phyloP scores from a whole-genome alignment of 192 early-diverging fungal species.

The Mortierella claussenii region DNA sequence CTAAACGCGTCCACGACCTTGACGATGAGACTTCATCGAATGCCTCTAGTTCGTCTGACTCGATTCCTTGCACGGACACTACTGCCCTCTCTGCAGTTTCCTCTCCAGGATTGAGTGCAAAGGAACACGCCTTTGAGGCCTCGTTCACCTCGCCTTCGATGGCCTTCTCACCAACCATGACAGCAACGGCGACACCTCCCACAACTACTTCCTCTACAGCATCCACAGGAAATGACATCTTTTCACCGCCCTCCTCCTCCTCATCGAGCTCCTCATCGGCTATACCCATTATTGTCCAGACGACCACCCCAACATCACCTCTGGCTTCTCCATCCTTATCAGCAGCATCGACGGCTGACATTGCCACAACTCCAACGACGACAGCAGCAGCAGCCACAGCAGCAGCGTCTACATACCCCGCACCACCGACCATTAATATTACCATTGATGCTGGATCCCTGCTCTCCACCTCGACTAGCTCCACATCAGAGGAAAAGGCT shows the following conservation, averaged over 20 bases:
- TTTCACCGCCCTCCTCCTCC: not conserved
- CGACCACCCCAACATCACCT: not conserved
- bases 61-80: constrained; percentile 30
- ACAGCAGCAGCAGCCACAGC: too few species aligned
- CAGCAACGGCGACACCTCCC: not conserved
- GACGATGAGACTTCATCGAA: constrained; percentile 37
- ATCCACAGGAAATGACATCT: not conserved
- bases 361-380: too few species aligned
- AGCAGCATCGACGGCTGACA: too few species aligned
- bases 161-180: constrained; percentile 8
- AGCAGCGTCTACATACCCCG: constrained; percentile 7
- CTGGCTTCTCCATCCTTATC: too few species aligned
- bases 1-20: not conserved
- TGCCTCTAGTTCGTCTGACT: constrained; percentile 15
- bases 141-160: constrained; percentile 40
- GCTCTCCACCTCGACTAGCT: not conserved
- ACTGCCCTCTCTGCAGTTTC: constrained; percentile 28
- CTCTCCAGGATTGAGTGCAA: constrained; percentile 33
- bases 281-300: constrained; percentile 26
- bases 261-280: constrained; percentile 9
- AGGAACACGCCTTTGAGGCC: constrained; percentile 22
- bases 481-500: not conserved
- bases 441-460: constrained; percentile 18
- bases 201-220: too few species aligned
- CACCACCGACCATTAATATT: constrained; percentile 24